Base-by-base conservation (phyloP, 2,329 filamentous ascomycete species). In the Botrytis sinoallii region DNA sequence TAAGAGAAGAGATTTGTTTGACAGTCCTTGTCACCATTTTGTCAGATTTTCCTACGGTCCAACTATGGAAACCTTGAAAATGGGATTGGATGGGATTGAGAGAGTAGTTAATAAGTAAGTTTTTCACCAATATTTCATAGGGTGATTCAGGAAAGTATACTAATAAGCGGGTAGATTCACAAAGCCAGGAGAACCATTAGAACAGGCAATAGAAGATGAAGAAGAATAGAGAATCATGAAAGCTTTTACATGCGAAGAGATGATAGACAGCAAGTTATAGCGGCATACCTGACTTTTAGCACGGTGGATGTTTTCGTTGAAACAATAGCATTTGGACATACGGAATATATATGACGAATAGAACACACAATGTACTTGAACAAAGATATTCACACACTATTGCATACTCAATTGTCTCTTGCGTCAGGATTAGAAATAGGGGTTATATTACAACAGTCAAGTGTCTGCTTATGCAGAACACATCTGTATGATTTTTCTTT, bases 11-110 rank as follows among this genome's bases (percentile, higher is more conserved):
- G 95, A 98, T 83, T 84, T 98, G 78, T 98, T 98, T 78, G 95
- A 98, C 84, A 93, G 90, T 78, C 95, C 95, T 74, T 98, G 95
- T 84, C 95, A 98, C 84, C 92, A 96, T 84, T 97, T 95, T 82
- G 92, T 97, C 42, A 88, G 94, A 70, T 88, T 97, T 79, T 94
- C 91, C 73, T 97, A 96, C 81, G 94, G 94, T 0, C 94, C 94
- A 5, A 91, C 88, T 80, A 92, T 95, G 90, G 92, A 95, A 18
- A 88, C 89, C 57, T 84, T 97, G 73, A 90, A 91, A 86, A 90
- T 88, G 84, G 94, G 94, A 48, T 87, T 95, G 75, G 93, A 97
- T 81, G 93, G 92, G 59, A 95, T 97, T 79, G 93, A 97, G 86
- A 87, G 92, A 72, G 92, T 96, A 32, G 87, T 97, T 71, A 89